phyloP scores from a whole-genome alignment of 1,284 basidiomycete species.

The Irpex lacteus region DNA sequence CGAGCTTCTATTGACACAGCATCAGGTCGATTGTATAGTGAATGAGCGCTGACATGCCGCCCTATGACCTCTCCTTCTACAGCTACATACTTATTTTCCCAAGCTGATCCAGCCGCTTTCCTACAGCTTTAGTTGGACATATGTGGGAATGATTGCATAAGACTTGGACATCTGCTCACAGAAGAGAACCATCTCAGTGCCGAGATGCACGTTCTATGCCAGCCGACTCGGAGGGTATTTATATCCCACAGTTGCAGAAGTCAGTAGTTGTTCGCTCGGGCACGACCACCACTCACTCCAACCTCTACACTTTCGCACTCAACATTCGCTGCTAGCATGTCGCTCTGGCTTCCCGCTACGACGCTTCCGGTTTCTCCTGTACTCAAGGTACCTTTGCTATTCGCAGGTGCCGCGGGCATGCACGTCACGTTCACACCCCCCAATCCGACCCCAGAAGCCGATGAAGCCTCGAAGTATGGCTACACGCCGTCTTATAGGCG shows the following conservation, averaged over 20 bases:
- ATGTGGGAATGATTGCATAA: neutral
- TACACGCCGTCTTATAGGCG: neutral
- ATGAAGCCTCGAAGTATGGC: neutral
- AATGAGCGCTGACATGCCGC: neutral
- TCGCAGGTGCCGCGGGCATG: conserved; percentile 1
- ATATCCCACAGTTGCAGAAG: neutral
- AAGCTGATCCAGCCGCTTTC: neutral
- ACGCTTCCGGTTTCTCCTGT: neutral
- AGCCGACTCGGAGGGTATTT: neutral
- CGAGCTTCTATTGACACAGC: neutral
- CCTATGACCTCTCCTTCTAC: neutral
- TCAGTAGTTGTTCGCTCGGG: neutral
- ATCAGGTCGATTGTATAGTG: neutral
- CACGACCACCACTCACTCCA: neutral
- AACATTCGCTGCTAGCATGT: neutral
- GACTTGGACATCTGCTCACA: neutral
- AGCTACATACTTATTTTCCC: neutral
- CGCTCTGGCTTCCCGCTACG: neutral
- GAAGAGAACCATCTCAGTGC: neutral
- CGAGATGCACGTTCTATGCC: neutral
- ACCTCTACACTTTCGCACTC: neutral
- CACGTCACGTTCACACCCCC: conserved; percentile 2
- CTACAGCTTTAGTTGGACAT: neutral
- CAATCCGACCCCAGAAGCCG: neutral
- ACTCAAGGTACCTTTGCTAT: conserved; percentile 1